A percentile compares a stretch with the other conserved stretches of the same genome.
phyloP scores from a whole-genome alignment of 2,329 filamentous ascomycete genomes.

The Chaetomium globosum region DNA sequence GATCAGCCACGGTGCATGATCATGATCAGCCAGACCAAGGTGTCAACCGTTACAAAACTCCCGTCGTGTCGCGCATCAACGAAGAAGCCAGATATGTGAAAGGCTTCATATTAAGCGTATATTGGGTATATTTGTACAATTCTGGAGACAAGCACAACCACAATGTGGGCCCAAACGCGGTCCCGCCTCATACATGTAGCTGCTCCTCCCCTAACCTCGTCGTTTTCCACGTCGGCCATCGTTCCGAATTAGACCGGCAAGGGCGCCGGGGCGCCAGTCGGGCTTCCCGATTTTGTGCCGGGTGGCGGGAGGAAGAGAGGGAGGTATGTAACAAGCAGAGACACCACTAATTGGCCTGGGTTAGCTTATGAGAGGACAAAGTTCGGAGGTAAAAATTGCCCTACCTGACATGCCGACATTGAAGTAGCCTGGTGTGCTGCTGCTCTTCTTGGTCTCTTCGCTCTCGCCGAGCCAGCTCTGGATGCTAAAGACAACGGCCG shows the following conservation, averaged over 20 bases:
- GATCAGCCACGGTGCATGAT: too few relatives aligned
- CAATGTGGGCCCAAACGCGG: not conserved
- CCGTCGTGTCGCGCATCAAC: too few relatives aligned
- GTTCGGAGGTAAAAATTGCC: slow-evolving; percentile 13
- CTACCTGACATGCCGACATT: slow-evolving; percentile 44
- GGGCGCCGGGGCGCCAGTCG: slow-evolving; percentile 40
- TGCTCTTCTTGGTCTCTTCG: slow-evolving; percentile 45
- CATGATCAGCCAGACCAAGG: too few relatives aligned
- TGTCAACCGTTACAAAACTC: not conserved
- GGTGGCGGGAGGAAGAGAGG: slow-evolving; percentile 43
- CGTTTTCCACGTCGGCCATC: not conserved
- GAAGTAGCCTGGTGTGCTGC: slow-evolving; percentile 43
- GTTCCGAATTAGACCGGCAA: slow-evolving; percentile 29
- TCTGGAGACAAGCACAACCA: not conserved
- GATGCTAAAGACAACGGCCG: slow-evolving; percentile 71
- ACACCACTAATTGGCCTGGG: slow-evolving; percentile 40
- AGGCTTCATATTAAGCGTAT: slow-evolving; percentile 7
- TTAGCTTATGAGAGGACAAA: slow-evolving; percentile 11
- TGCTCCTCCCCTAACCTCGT: not conserved
- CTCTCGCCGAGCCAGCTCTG: slow-evolving; percentile 66
- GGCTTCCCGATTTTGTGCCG: slow-evolving; percentile 36
- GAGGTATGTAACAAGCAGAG: slow-evolving; percentile 44
- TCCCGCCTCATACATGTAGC: not conserved
- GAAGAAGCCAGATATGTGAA: not conserved
- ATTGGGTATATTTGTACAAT: slow-evolving; percentile 21